phyloP scores from a whole-genome alignment of 495 filamentous ascomycete species.

The Aspergillus ellipticus region DNA sequence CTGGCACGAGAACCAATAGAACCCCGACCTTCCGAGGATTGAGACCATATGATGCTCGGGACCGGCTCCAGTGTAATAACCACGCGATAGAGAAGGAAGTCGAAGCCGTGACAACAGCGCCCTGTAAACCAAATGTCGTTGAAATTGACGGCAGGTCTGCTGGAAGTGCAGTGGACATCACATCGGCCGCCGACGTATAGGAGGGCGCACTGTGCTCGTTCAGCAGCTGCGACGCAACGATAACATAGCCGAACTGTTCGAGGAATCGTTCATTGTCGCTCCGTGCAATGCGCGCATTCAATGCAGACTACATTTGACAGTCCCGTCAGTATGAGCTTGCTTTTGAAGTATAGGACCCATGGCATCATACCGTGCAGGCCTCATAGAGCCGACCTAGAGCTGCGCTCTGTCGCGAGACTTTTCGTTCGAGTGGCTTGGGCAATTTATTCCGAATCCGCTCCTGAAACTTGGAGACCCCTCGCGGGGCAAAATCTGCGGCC shows the following conservation, averaged over 20 bases:
- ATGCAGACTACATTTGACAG: conserved; percentile 31
- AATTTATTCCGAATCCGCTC: conserved; percentile 63
- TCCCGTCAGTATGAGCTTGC: conserved; percentile 10
- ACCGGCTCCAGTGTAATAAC: conserved; percentile 63
- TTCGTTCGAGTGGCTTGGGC: conserved; percentile 57
- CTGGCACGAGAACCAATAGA: conserved; percentile 52
- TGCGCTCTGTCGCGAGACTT: conserved; percentile 44
- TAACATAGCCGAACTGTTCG: conserved; percentile 93
- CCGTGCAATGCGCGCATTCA: conserved; percentile 73
- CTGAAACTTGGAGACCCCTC: conserved; percentile 63
- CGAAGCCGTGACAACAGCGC: conserved; percentile 48
- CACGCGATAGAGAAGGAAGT: conserved; percentile 69
- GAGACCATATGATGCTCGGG: conserved; percentile 30
- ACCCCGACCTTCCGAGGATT: conserved; percentile 51
- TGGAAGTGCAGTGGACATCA: conserved; percentile 31
- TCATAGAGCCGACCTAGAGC: conserved; percentile 51
- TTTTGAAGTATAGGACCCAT: not conserved
- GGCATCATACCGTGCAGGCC: conserved; percentile 54
- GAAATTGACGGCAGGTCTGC: conserved; percentile 39
- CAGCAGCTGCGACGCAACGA: conserved; percentile 89
- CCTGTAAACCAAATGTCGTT: conserved; percentile 43
- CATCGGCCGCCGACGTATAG: conserved; percentile 42
- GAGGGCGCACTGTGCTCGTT: conserved; percentile 57
- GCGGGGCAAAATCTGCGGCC: conserved; percentile 66
- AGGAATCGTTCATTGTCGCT: conserved; percentile 84